Evolutionary conservation across 345 rosid species (phyloP), one percentile per base, ranked within the genome.

Genomic region (Eucalyptus lansdowneana): DNA sequence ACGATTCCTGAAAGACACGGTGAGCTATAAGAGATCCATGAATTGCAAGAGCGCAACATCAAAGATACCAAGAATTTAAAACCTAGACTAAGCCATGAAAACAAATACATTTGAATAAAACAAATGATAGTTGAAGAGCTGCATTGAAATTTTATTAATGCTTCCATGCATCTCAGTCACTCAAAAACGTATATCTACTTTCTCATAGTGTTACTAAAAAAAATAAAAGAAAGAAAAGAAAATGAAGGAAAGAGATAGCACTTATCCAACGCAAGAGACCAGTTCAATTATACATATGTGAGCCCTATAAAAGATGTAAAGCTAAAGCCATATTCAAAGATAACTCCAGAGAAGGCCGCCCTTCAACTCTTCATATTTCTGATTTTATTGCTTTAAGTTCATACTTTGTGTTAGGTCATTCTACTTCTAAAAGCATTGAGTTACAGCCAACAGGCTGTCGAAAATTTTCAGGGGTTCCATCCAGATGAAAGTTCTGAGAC

Each of bases 1-100:
- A 90, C 56, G 91, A 88, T 89, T 93, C 99, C 98, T 96, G 93
- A 67, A 69, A 89, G 40, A 88, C 88, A 65, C 6, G 3, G 86
- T 5, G 72, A 76, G 47, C 29, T 40, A 76, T 76, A 37, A 76
- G 27, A 76, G 47, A 76, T 76, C 83, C 83, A 76, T 21, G 47
- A 40, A 10, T 76, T 19, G 83, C 47, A 76, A 76, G 83, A 76
- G 47, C 13, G 15, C 83, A 76, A 37, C 29, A 40, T 11, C 83
- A 37, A 72, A 76, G 27, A 76, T 40, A 37, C 83, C 47, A 76
- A 76, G 47, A 76, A 40, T 40, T 40, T 17, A 22, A 72, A 72
- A 37, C 81, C 81, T 72, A 29, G 45, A 72, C 81, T 34, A 72
- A 72, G 25, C 44, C 44, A 9, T 72, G 40, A 21, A 65, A 76